These are phyloP conservation scores for Nasturtium officinale DNA, from an alignment of 345 rosid genomes.

Conservation along the genomic window DNA sequence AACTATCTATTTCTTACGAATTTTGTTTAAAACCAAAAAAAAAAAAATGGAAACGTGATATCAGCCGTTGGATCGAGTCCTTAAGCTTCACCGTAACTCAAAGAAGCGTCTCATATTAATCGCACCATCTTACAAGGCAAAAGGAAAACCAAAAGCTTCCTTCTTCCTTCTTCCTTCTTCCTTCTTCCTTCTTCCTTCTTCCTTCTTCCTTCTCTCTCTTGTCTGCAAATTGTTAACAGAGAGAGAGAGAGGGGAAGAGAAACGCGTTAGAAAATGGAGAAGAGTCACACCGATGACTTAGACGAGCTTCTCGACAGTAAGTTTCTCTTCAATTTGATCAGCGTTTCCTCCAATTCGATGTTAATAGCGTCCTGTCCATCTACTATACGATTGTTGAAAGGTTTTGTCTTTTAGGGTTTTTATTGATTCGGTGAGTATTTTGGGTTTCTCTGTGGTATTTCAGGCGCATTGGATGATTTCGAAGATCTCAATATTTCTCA, in stretches of 20 bases:
- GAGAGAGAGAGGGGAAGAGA: conserved; percentile 2
- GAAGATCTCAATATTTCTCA: conserved; percentile 77
- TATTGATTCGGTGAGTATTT: not conserved
- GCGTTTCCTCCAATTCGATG: not conserved
- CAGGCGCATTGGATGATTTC: conserved; percentile 98
- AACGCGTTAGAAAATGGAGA: conserved; percentile 49
- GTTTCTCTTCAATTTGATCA: conserved; percentile 15
- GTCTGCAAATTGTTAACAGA: conserved; percentile 20
- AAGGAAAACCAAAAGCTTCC: conserved; percentile 34
- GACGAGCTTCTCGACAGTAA: conserved; percentile 95
- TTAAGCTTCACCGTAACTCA: conserved; percentile 25
- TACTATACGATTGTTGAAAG: not conserved
- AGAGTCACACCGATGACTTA: conserved; percentile 68
- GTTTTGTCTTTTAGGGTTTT: conserved; percentile 13
- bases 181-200: too few relatives aligned
- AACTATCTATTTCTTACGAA: too few relatives aligned
- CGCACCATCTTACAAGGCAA: conserved; percentile 30
- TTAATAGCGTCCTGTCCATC: not conserved
- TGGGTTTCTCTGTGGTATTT: too few relatives aligned
- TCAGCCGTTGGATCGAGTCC: conserved; percentile 35
- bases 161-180: too few relatives aligned
- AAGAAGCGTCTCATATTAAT: conserved; percentile 10
- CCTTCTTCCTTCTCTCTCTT: too few relatives aligned
- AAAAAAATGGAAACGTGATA: too few relatives aligned
- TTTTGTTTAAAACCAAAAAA: too few relatives aligned